Conservation (phyloP, 2,329 filamentous ascomycete genomes). For the Catunica adiposa region DNA sequence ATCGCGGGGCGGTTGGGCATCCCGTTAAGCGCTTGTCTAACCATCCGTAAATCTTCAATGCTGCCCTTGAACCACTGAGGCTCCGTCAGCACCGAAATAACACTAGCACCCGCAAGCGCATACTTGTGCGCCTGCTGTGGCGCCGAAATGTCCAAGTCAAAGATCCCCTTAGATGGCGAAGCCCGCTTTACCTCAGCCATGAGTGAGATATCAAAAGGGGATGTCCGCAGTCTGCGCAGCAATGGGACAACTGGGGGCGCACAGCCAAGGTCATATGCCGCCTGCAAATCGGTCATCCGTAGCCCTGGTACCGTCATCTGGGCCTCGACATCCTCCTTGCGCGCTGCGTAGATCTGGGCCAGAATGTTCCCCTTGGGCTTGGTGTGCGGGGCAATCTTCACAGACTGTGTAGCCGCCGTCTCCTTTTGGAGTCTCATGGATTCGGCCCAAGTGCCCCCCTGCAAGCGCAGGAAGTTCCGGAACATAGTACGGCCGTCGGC, state of each 20-base stretch:
- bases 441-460: slow-evolving; percentile 80
- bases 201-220: slow-evolving; percentile 73
- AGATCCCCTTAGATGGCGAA: slow-evolving; percentile 90
- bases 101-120: slow-evolving; percentile 82
- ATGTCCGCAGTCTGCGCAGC: slow-evolving; percentile 59
- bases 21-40: slow-evolving; percentile 72
- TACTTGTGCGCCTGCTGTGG: slow-evolving; percentile 83
- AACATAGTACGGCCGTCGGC: slow-evolving; percentile 79
- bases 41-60: slow-evolving; percentile 78
- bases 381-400: slow-evolving; percentile 25
- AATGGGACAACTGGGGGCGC: slow-evolving; percentile 74
- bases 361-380: slow-evolving; percentile 59
- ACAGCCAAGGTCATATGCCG: slow-evolving; percentile 67
- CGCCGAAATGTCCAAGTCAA: slow-evolving; percentile 72
- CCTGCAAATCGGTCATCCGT: slow-evolving; percentile 66
- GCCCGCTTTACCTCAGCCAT: slow-evolving; percentile 97
- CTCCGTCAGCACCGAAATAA: slow-evolving; percentile 96
- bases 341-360: slow-evolving; percentile 74
- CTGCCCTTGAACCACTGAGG: slow-evolving; percentile 99
- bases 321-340: slow-evolving; percentile 55
- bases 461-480: slow-evolving; percentile 76
- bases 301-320: slow-evolving; percentile 81
- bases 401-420: slow-evolving; percentile 16
- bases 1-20: slow-evolving; percentile 88
- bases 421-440: slow-evolving; percentile 42